Evolutionary conservation across 257 asterid species (phyloP), one percentile per base, ranked within the genome.

Genomic region (Solanum ossicruentum): DNA sequence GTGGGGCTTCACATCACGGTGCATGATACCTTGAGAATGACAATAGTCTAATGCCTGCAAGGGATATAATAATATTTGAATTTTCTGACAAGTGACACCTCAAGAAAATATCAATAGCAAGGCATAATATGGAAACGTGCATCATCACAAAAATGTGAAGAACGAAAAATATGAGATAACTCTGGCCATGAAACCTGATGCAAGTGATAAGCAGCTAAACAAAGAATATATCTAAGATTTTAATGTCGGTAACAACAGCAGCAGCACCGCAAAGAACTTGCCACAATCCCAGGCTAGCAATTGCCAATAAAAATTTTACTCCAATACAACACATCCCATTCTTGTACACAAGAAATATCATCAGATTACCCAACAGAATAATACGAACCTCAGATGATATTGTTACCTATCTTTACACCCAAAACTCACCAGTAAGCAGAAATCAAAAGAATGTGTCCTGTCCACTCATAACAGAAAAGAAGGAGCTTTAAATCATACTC

Each of bases 1-100:
- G 52, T 89, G 92, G 73, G 92, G 92, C 92, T 89, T 89, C 92
- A 89, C 92, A 75, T 89, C 91, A 51, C 92, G 88, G 81, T 89
- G 92, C 92, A 89, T 89, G 79, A 89, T 89, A 63, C 92, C 92
- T 86, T 89, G 92, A 80, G 92, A 88, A 77, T 89, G 92, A 69
- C 91, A 88, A 84, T 85, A 89, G 87, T 89, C 92, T 55, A 89
- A 86, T 71, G 92, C 92, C 92, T 89, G 83, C 49, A 54, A 13
- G 11, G 10, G 82, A 52, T 28, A 52, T 49, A 78, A 49, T 52
- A 52, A 28, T 16, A 78, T 11, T 52, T 78, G 65, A 78, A 78
- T 78, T 52, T 18, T 28, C 65, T 26, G 28, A 65, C 12, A 13
- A 65, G 18, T 63, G 72, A 52, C 26, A 10, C 65, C 83, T 26